phyloP scores from a whole-genome alignment of 2,329 filamentous ascomycete species.

The Cladorrhinum sp. region DNA sequence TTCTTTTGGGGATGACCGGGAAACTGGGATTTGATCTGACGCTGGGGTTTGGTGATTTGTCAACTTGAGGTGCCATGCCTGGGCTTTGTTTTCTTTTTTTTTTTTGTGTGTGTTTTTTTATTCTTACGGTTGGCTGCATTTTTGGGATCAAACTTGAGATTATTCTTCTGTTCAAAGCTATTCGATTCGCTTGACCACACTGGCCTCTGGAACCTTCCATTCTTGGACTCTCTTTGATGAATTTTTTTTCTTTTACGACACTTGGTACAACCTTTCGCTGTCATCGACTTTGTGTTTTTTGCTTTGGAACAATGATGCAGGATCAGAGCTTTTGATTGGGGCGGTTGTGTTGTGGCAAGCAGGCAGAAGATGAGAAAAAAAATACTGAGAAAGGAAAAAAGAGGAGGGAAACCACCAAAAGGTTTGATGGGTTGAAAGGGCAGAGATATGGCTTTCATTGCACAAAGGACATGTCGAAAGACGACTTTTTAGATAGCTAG shows the following conservation, averaged over 20 bases:
- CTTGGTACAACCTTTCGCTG: background rate
- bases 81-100: background rate
- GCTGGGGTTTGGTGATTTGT: constrained; percentile 1
- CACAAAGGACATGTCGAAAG: constrained; percentile 4
- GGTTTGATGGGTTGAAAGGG: background rate
- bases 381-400: background rate
- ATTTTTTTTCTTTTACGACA: background rate
- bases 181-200: background rate
- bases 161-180: background rate
- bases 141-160: constrained; percentile 1
- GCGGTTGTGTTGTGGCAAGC: background rate
- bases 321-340: background rate
- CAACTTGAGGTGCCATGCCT: constrained; percentile 2
- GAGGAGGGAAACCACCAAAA: too few species aligned
- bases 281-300: background rate
- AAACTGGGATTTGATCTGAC: constrained; percentile 11
- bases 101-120: background rate
- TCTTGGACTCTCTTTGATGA: background rate
- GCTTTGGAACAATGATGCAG: background rate
- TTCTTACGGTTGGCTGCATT: constrained; percentile 5
- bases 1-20: constrained; percentile 16
- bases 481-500: constrained; percentile 15
- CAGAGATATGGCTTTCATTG: background rate
- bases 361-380: background rate
- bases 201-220: background rate